A percentile compares a stretch with the other conserved stretches of the same genome.
These are phyloP conservation scores for Gastrodia elata DNA, from an alignment of 106 monocot species.

Conservation along the genomic window DNA sequence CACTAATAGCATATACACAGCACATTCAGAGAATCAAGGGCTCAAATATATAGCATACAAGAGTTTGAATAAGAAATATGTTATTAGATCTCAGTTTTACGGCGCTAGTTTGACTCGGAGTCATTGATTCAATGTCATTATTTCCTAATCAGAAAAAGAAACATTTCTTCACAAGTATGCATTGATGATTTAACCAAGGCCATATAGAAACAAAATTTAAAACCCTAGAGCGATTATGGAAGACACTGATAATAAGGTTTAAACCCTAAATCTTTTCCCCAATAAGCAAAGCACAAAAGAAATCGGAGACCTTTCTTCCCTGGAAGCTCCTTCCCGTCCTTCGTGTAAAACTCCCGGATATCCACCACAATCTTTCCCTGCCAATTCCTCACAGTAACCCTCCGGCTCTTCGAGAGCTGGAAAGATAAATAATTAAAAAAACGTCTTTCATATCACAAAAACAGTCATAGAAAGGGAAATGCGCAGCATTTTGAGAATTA, in stretches of 20 bases:
- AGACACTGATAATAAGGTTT: not conserved
- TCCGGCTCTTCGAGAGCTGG: conserved; percentile 71
- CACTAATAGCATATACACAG: not conserved
- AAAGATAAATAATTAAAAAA: not conserved
- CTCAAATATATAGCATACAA: not conserved
- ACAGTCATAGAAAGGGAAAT: not conserved
- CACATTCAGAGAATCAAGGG: not conserved
- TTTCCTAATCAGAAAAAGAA: not conserved
- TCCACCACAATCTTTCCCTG: conserved; percentile 68
- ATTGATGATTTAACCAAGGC: not conserved
- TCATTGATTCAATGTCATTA: too few species aligned
- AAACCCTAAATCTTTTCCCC: not conserved
- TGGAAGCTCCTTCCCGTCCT: conserved; percentile 67
- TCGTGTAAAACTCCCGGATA: conserved; percentile 71
- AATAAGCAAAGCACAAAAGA: not conserved
- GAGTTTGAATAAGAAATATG: not conserved
- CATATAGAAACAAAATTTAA: not conserved
- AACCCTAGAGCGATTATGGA: not conserved
- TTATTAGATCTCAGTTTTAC: too few species aligned
- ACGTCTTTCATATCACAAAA: not conserved
- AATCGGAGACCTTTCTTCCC: conserved; percentile 54
- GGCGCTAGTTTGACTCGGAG: too few species aligned
- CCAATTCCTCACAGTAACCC: conserved; percentile 51
- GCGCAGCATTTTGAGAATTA: conserved; percentile 66
- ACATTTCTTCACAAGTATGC: not conserved